phyloP scores from a whole-genome alignment of 129 eudicot genomes.

The Mikania micrantha region DNA sequence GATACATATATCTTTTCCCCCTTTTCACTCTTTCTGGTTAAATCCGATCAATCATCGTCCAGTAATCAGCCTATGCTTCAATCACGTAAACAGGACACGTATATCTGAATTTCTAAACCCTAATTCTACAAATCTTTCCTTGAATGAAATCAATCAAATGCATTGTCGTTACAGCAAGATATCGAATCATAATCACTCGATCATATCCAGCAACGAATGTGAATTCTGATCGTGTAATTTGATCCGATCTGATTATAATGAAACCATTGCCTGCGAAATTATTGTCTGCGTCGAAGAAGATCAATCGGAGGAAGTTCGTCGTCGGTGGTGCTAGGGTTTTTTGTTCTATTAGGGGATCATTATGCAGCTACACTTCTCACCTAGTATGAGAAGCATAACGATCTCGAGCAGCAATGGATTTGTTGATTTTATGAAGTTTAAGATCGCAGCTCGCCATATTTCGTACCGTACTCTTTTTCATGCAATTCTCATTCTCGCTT shows the following conservation, averaged over 20 bases:
- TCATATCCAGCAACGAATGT: neutral
- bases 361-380: conserved; percentile 99
- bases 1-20: neutral
- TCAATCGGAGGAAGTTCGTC: conserved; percentile 15
- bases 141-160: conserved; percentile 25
- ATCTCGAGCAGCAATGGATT: conserved; percentile 72
- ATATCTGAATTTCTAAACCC: conserved; percentile 17
- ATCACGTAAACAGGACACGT: conserved; percentile 1
- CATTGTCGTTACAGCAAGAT: neutral
- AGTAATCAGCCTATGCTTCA: neutral
- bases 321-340: conserved; percentile 29
- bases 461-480: conserved; percentile 87
- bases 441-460: conserved; percentile 88
- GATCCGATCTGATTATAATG: conserved; percentile 23
- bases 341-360: conserved; percentile 35
- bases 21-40: neutral
- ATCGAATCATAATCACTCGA: conserved; percentile 6
- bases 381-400: conserved; percentile 98
- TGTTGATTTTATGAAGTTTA: conserved; percentile 92
- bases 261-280: neutral
- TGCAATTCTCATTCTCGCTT: conserved; percentile 76
- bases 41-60: conserved; percentile 9
- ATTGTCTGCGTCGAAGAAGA: conserved; percentile 11
- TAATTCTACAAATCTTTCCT: neutral
- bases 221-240: neutral